Percentiles rank a stretch among this genome's conserved stretches.
These are phyloP conservation scores for Gaeumannomyces sp. DNA, from an alignment of 2,329 filamentous ascomycete genomes.

Conservation along the genomic window DNA sequence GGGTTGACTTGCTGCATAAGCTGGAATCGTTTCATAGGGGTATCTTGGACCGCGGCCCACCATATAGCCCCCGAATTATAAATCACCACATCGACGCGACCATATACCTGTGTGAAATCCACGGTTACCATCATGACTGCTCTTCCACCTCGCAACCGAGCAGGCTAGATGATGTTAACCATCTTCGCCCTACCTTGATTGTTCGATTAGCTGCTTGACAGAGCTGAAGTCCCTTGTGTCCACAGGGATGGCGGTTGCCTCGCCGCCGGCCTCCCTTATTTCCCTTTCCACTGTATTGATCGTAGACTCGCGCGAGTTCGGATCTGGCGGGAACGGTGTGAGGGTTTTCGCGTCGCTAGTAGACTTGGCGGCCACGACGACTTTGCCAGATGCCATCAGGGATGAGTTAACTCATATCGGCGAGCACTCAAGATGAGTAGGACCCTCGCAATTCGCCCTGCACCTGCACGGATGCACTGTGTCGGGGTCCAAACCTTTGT, in stretches of 20 bases:
- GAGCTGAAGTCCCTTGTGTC: constrained; percentile 62
- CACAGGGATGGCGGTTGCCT: constrained; percentile 59
- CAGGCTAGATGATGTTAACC: background rate
- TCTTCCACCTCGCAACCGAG: background rate
- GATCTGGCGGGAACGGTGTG: constrained; percentile 63
- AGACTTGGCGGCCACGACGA: constrained; percentile 72
- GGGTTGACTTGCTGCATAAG: constrained; percentile 71
- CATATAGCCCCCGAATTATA: constrained; percentile 85
- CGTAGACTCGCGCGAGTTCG: constrained; percentile 68
- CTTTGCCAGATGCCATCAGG: constrained; percentile 30
- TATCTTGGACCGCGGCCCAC: constrained; percentile 70
- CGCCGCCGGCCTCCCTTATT: constrained; percentile 58
- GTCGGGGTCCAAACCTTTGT: constrained; percentile 6
- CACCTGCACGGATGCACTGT: background rate
- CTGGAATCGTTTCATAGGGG: constrained; percentile 69
- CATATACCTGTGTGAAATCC: constrained; percentile 38
- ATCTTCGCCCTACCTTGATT: constrained; percentile 32
- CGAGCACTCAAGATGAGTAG: background rate
- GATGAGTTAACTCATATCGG: background rate
- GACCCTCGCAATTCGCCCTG: background rate
- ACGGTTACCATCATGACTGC: background rate
- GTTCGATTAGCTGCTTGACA: constrained; percentile 52
- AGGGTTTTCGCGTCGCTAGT: constrained; percentile 54
- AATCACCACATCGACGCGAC: constrained; percentile 64
- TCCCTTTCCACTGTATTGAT: constrained; percentile 76